Evolutionary conservation across 2,329 filamentous ascomycete species (phyloP).

Genomic region (Echinosphaeria canescens): DNA sequence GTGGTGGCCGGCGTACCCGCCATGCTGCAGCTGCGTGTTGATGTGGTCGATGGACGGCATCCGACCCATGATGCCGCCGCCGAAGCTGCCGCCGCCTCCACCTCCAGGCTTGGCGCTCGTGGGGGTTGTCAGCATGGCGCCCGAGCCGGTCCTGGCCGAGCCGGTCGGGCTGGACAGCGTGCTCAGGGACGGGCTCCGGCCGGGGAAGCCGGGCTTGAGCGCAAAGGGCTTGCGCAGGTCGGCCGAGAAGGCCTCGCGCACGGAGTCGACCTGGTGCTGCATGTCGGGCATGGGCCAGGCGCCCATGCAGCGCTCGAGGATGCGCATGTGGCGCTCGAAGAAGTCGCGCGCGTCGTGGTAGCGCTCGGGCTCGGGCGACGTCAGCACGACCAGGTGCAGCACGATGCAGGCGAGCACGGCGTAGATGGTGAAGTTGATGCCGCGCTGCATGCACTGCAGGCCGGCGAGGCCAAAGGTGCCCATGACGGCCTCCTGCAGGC

Average conservation of each 20-base stretch:
- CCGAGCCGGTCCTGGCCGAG: no score
- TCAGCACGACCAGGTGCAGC: constrained; percentile 78
- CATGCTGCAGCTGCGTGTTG: constrained; percentile 31
- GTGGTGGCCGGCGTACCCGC: constrained; percentile 49
- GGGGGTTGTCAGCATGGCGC: no score
- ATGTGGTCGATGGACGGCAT: constrained; percentile 26
- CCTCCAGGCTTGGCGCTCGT: constrained; percentile 41
- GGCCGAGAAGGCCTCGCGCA: constrained; percentile 80
- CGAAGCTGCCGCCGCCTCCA: no score
- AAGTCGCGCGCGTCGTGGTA: constrained; percentile 71
- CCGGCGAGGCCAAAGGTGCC: constrained; percentile 58
- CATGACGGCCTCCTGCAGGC: constrained; percentile 66
- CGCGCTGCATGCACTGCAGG: constrained; percentile 77
- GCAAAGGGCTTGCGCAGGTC: constrained; percentile 72
- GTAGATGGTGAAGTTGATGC: constrained; percentile 93
- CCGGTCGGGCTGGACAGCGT: constrained; percentile 40
- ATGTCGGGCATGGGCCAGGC: constrained; percentile 81
- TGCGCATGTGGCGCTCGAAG: constrained; percentile 84
- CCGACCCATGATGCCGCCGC: no score
- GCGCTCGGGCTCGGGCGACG: constrained; percentile 77
- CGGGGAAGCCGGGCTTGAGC: constrained; percentile 70
- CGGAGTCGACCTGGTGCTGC: constrained; percentile 70
- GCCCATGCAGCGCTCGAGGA: constrained; percentile 66
- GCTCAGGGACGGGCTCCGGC: constrained; percentile 53
- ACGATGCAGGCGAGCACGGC: constrained; percentile 79